phyloP scores from a whole-genome alignment of 2,329 filamentous ascomycete species.

The Stemphylium lycopersici region DNA sequence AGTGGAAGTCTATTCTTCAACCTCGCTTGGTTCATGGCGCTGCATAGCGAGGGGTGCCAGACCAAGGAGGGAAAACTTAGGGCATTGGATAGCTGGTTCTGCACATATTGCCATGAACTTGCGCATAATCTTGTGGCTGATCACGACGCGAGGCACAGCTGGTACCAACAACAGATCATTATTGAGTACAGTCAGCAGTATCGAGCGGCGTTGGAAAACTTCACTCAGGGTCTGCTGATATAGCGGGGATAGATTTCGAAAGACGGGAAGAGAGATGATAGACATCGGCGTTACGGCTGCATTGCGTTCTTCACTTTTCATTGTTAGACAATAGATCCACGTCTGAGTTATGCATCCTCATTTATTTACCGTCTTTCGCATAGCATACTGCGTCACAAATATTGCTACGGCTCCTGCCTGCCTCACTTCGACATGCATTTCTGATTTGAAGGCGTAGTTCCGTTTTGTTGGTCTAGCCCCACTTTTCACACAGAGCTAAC shows the following conservation, averaged over 20 bases:
- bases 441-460: no score
- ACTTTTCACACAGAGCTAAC: no score
- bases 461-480: no score
- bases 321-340: not conserved
- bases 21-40: constrained; percentile 79
- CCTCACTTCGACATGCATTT: no score
- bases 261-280: not conserved
- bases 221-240: constrained; percentile 28
- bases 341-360: not conserved
- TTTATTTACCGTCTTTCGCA: not conserved
- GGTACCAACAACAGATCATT: constrained; percentile 49
- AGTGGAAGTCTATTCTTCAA: constrained; percentile 93
- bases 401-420: no score
- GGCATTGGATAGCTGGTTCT: constrained; percentile 81
- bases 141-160: constrained; percentile 59
- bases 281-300: not conserved
- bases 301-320: not conserved
- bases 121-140: constrained; percentile 87
- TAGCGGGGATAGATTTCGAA: not conserved
- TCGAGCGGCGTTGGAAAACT: constrained; percentile 33
- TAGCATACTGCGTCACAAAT: not conserved
- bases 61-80: constrained; percentile 48
- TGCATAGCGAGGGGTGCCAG: constrained; percentile 61
- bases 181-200: constrained; percentile 45
- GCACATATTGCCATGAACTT: constrained; percentile 93